Evolutionary conservation across 2,329 filamentous ascomycete species (phyloP), one percentile per base, ranked within the genome.

Genomic region (Thielaviopsis musarum): DNA sequence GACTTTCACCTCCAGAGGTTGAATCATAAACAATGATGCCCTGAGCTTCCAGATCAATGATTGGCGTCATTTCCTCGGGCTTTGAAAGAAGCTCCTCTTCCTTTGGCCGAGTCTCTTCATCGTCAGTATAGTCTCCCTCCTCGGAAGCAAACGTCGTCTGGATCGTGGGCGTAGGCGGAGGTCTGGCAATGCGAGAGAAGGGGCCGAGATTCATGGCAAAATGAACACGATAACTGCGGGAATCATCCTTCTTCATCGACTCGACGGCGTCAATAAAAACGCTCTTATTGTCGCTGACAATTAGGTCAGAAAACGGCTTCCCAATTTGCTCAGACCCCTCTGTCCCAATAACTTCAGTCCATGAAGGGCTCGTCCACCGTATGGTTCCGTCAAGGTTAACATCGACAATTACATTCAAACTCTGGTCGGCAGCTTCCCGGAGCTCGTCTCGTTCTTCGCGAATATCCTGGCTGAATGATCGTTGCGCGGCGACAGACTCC

Each of bases 11-110:
- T 57, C 89, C 90, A 45, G 89, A 88, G 13, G 86, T 81, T 63
- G 87, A 83, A 70, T 97, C 91, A 69, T 95, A 97, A 6, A 97
- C 89, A 86, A 97, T 95, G 68, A 98, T 98, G 22, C 93, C 93
- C 72, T 98, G 93, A 6, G 88, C 94, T 73, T 98, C 94, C 62
- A 98, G 79, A 63, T 90, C 85, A 62, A 95, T 77, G 48, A 82
- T 63, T 7, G 60, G 60, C 7, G 51, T 53, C 15, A 56, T n/a
- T 59, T 70, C 77, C 60, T 77, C 73, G 57, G 77, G 71, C 22
- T 28, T 30, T 9, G 52, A 55, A n/a, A 53, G 54, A 28, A 71
- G 68, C 59, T 73, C 68, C 26, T 73, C 66, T 30, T 54, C 51
- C 21, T 38, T 19, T 55, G 45, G 57, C 22, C 45, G 38, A 15